Base-by-base conservation (phyloP, 169 alveolate genomes). In the Eimeria sp. region DNA sequence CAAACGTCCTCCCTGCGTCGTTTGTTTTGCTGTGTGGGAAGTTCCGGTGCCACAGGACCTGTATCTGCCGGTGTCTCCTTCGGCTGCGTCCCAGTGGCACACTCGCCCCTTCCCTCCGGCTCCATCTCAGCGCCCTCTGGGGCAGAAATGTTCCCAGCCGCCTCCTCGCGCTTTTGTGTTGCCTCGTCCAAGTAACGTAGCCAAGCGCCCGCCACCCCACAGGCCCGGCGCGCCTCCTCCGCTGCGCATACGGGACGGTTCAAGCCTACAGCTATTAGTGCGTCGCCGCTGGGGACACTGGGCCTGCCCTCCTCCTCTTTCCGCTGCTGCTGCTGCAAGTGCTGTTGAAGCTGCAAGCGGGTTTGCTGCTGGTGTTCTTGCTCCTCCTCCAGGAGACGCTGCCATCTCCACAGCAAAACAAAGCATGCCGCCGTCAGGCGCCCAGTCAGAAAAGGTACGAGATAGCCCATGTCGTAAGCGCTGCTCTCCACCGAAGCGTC, bases 171-270 rank as follows among this genome's bases (percentile, higher is more conserved):
- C 72, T 49, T 57, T 47, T 18, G 13, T 20, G 58, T 51, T 49
- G 93, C 40, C 67, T 25, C 93, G 16, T 86, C 80, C 65, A 86
- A 82, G 10, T 51, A 86, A 5, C 93, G 93, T 61, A 86, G 27
- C 93, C 93, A 86, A 27, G 93, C 93, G 47, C 93, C 93, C 43
- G 93, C 93, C n/a, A 86, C 93, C n/a, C 93, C 93, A 22, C 93
- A 86, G 22, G 93, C 93, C 63, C 93, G 45, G 54, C 93, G 93
- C 22, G 93, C 93, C 93, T 86, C 63, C 80, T 86, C 93, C 43
- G 93, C 93, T 30, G 80, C 93, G 25, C 80, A 58, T 16, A 86
- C 93, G 43, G 93, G 82, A 27, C 93, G 93, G 11, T 86, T 34
- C 25, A 70, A 18, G 22, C 11, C n/a, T 65, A 86, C 14, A 40